Percentiles rank a stretch among this genome's conserved stretches.
Evolutionary conservation across 768 basidiomycete species (phyloP).

Genomic region (Dioszegia crocea): DNA sequence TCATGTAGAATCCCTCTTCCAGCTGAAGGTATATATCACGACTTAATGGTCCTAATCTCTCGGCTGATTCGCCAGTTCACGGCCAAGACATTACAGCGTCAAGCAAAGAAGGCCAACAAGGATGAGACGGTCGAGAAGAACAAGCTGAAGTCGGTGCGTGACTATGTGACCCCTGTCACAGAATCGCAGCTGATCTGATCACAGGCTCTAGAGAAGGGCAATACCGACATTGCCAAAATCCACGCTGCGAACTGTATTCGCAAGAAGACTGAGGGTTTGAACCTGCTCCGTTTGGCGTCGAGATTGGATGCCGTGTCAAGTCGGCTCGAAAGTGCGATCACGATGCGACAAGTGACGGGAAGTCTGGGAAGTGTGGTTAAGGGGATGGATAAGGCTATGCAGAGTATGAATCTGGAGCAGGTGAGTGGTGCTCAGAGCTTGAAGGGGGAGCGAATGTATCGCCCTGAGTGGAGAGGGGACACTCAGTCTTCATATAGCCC

Average conservation of each 20-base stretch:
- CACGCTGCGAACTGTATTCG: slow-evolving; percentile 97
- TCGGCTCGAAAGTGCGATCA: slow-evolving; percentile 95
- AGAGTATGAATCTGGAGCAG: slow-evolving; percentile 95
- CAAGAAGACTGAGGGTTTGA: slow-evolving; percentile 92
- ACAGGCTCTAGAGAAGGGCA: slow-evolving; percentile 92
- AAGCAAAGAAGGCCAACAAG: slow-evolving; percentile 96
- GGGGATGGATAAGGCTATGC: slow-evolving; percentile 99
- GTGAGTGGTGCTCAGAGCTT: slow-evolving; percentile 57
- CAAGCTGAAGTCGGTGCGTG: slow-evolving; percentile 81
- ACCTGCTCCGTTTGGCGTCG: slow-evolving; percentile 81
- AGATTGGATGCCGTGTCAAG: slow-evolving; percentile 95
- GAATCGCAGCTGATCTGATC: neutral
- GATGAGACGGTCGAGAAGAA: slow-evolving; percentile 85
- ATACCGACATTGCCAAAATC: slow-evolving; percentile 93
- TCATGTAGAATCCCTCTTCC: slow-evolving; percentile 84
- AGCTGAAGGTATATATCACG: slow-evolving; percentile 71
- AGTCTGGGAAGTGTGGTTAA: slow-evolving; percentile 94
- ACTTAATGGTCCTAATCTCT: neutral
- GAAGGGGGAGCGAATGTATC: too few species aligned
- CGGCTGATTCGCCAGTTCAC: slow-evolving; percentile 67
- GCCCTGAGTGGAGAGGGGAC: too few species aligned
- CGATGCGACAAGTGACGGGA: slow-evolving; percentile 87
- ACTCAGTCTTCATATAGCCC: too few species aligned
- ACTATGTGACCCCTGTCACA: neutral
- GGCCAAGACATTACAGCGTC: slow-evolving; percentile 86